Evolutionary conservation across 345 rosid genomes (phyloP), one percentile per base, ranked within the genome.

Genomic region (Dipteronia dyeriana): DNA sequence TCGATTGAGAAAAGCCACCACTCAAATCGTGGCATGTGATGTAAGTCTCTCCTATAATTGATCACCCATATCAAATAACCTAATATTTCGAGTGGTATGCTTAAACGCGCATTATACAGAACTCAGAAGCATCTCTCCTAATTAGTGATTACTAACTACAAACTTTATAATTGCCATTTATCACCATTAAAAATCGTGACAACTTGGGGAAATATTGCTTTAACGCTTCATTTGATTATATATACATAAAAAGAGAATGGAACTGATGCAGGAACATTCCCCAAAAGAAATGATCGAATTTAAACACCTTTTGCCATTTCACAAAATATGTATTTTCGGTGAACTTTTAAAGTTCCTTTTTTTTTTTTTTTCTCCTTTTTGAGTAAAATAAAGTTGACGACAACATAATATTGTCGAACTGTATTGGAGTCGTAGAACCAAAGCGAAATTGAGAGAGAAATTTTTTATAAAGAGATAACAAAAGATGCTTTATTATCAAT

Each of bases 391-490:
- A 67, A 68, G 73, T 39, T 16, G 45, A 22, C 1, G 57, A 78
- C 54, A 54, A 57, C 66, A 76, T 45, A 12, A 70, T 47, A 62
- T 45, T 20, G 26, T 57, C 43, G 43, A 39, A 16, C 9, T 75
- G 20, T 62, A 4, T 3, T 53, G 73, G 34, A 81, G 64, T 60
- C 81, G 68, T 78, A 66, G 38, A 59, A 53, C 17, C 41, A 82
- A 78, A 82, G 85, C 62, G 51, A 78, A 82, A 75, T 9, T 64
- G 61, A 29, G 75, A 39, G 13, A 66, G 11, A 71, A 19, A 57
- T 1, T 41, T 41, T 41, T 5, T 57, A 57, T 17, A 59, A 59
- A 34, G 26, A 56, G 5, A 34, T 34, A 34, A 34, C 38, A 34
- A 25, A 47, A 61, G 26, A 74, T 45, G 26, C 60, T 8, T 26